These are phyloP conservation scores for Ceratocystis cacaofunesta DNA, from an alignment of 2,329 filamentous ascomycete genomes.

Conservation along the genomic window DNA sequence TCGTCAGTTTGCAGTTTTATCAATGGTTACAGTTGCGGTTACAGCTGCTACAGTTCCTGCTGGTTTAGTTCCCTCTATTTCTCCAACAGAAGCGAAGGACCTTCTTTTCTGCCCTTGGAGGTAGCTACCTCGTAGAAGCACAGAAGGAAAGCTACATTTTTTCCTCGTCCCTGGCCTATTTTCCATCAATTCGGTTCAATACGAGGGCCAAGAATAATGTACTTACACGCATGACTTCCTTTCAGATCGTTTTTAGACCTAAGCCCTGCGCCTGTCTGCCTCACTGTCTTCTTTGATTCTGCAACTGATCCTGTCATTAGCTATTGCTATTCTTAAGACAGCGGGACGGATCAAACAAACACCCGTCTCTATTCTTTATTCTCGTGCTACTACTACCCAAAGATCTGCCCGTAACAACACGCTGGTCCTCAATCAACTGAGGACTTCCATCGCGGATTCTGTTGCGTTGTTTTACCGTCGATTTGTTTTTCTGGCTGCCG, in stretches of 20 bases:
- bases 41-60: background rate
- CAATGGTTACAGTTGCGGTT: background rate
- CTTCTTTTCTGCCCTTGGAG: too few species aligned
- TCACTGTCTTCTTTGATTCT: background rate
- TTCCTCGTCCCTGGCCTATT: background rate
- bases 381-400: background rate
- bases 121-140: background rate
- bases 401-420: background rate
- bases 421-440: background rate
- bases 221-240: too few species aligned
- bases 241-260: too few species aligned
- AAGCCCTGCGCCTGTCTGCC: background rate
- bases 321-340: background rate
- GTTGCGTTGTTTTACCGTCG: background rate
- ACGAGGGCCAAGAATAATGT: background rate
- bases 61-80: background rate
- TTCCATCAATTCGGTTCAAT: background rate
- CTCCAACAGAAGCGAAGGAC: background rate
- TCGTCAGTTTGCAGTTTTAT: background rate
- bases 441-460: background rate
- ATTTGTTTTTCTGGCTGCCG: background rate
- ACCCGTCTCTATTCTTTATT: background rate
- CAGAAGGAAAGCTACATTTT: background rate
- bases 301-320: background rate
- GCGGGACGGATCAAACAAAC: conserved; percentile 1